These are phyloP conservation scores for Sanghuangporus baumii DNA, from an alignment of 1,284 basidiomycete species.

Conservation along the genomic window DNA sequence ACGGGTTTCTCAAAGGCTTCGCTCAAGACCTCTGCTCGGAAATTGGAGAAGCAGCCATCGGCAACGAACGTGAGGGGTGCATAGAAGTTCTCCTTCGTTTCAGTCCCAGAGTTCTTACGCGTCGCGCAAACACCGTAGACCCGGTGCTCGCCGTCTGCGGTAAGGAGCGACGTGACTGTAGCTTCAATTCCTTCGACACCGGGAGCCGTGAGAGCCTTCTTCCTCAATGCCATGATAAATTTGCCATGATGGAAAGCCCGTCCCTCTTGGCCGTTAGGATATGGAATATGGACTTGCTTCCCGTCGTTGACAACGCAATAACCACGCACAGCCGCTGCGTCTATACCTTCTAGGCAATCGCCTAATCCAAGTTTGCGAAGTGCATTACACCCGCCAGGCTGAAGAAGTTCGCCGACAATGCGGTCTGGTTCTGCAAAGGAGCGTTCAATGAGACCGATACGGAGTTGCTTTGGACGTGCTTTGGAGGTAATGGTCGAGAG, in stretches of 20 bases:
- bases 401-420: constrained; percentile 95
- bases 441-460: constrained; percentile 81
- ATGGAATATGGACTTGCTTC: constrained; percentile 79
- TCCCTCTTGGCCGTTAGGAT: constrained; percentile 69
- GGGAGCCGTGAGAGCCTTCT: constrained; percentile 52
- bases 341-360: constrained; percentile 77
- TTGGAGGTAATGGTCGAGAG: constrained; percentile 46
- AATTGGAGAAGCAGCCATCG: constrained; percentile 93
- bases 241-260: constrained; percentile 93
- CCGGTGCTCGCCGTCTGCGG: constrained; percentile 48
- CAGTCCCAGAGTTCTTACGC: constrained; percentile 26
- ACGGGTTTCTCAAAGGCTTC: constrained; percentile 40
- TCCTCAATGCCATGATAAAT: constrained; percentile 79
- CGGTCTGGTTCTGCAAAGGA: constrained; percentile 91
- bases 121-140: constrained; percentile 63
- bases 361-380: constrained; percentile 77
- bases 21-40: constrained; percentile 56
- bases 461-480: constrained; percentile 50
- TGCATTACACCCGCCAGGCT: constrained; percentile 86
- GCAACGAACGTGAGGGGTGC: constrained; percentile 86
- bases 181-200: constrained; percentile 79
- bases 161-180: constrained; percentile 72
- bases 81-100: constrained; percentile 47
- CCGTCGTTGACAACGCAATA: constrained; percentile 80
- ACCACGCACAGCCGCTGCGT: constrained; percentile 80